Conservation (phyloP, 75 land plant genomes). For the Cupressus sempervirens region DNA sequence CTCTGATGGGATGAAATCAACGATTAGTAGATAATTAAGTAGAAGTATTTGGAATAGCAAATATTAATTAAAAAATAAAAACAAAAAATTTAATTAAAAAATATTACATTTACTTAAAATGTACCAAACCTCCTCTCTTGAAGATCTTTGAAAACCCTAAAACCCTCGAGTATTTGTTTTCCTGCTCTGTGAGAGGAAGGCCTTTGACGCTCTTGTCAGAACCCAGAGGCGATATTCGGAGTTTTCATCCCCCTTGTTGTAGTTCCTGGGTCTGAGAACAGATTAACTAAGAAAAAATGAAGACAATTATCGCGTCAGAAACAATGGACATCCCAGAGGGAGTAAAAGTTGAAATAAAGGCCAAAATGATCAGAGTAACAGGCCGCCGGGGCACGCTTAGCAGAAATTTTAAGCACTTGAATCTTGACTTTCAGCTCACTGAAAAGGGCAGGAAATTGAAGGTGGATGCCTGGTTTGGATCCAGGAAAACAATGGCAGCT, state of each 20-base stretch:
- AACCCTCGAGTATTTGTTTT: background rate
- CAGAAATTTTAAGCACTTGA: constrained; percentile 60
- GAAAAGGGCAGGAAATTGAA: constrained; percentile 56
- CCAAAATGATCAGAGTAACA: constrained; percentile 62
- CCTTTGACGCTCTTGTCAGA: too few species aligned
- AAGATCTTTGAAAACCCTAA: too few species aligned
- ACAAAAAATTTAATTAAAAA: too few species aligned
- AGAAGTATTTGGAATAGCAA: too few species aligned
- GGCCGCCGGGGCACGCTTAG: constrained; percentile 71
- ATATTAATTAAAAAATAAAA: too few species aligned
- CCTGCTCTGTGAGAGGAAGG: too few species aligned
- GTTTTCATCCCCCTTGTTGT: background rate
- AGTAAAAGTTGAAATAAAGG: constrained; percentile 60
- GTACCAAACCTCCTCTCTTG: too few species aligned
- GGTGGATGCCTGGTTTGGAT: constrained; percentile 89
- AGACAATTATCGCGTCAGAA: constrained; percentile 63
- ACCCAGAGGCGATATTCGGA: too few species aligned
- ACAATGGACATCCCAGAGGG: constrained; percentile 76
- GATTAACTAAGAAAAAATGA: constrained; percentile 33
- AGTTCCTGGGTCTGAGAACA: background rate
- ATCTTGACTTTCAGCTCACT: constrained; percentile 37
- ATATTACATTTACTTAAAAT: too few species aligned
- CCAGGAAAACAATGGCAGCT: constrained; percentile 76
- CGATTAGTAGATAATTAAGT: too few species aligned
- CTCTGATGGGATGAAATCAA: too few species aligned